phyloP scores from a whole-genome alignment of 805 yeast genomes.

The Barnettozyma populi region DNA sequence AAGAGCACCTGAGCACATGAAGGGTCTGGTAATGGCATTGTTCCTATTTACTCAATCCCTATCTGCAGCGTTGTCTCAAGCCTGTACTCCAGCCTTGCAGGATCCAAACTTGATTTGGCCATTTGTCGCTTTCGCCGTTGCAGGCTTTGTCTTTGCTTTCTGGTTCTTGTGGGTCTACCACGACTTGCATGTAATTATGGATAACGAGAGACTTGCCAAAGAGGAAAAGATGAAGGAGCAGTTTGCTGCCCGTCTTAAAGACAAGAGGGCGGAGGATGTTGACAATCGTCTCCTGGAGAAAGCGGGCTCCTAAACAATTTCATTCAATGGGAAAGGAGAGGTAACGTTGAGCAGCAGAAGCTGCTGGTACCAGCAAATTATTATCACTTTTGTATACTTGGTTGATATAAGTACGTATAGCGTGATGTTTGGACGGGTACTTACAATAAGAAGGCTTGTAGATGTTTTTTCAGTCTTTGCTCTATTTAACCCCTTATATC shows the following conservation, averaged over 20 bases:
- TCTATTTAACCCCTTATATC: too few species aligned
- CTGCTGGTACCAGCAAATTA: too few species aligned
- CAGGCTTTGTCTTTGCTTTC: conserved; percentile 53
- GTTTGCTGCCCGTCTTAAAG: background rate
- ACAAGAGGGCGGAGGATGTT: background rate
- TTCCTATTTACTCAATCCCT: conserved; percentile 66
- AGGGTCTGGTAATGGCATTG: conserved; percentile 37
- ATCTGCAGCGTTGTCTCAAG: conserved; percentile 71
- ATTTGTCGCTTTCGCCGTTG: conserved; percentile 54
- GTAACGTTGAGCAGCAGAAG: too few species aligned
- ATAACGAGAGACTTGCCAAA: background rate
- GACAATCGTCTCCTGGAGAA: background rate
- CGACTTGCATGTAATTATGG: conserved; percentile 13
- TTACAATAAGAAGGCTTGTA: too few species aligned
- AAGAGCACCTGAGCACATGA: conserved; percentile 61
- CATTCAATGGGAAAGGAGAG: too few species aligned
- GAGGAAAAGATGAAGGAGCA: background rate
- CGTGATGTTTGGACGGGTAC: too few species aligned
- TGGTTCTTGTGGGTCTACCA: conserved; percentile 36
- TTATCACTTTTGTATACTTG: too few species aligned
- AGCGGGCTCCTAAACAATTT: too few species aligned
- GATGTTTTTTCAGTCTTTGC: too few species aligned
- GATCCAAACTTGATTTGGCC: conserved; percentile 69
- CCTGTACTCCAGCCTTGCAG: conserved; percentile 56
- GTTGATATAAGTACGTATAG: too few species aligned